Percentiles rank a stretch among this genome's conserved stretches.
Conservation (phyloP, 2,329 filamentous ascomycete genomes). For the Trichophyton verrucosum region DNA sequence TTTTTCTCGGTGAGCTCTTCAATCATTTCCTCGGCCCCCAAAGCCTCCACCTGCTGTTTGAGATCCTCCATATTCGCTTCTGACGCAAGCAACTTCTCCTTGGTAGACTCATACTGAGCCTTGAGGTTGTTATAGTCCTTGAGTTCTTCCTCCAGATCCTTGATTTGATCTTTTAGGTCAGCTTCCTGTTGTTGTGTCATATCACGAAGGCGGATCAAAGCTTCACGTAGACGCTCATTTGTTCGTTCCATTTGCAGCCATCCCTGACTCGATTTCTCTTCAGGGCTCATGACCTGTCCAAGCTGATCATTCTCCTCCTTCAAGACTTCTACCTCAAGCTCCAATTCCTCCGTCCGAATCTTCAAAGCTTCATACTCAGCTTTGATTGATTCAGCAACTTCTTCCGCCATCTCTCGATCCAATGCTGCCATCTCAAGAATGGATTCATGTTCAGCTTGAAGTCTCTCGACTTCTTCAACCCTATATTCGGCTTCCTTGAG, state of each 20-base stretch:
- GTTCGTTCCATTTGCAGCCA: constrained; percentile 87
- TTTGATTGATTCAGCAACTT: constrained; percentile 71
- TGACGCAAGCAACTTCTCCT: constrained; percentile 59
- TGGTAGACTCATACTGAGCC: constrained; percentile 55
- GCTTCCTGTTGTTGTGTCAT: constrained; percentile 74
- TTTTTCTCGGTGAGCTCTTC: constrained; percentile 84
- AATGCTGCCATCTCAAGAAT: constrained; percentile 75
- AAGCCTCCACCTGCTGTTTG: constrained; percentile 77
- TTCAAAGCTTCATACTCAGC: constrained; percentile 67
- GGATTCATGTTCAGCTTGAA: constrained; percentile 74
- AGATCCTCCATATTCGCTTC: constrained; percentile 73
- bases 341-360: constrained; percentile 65
- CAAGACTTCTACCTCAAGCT: constrained; percentile 77
- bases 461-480: constrained; percentile 56
- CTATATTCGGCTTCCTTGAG: constrained; percentile 62
- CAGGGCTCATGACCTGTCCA: constrained; percentile 70
- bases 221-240: constrained; percentile 77
- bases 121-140: constrained; percentile 55
- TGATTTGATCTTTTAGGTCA: constrained; percentile 63
- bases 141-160: constrained; percentile 59
- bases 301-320: constrained; percentile 78
- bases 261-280: constrained; percentile 73
- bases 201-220: constrained; percentile 71
- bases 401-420: constrained; percentile 93
- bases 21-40: constrained; percentile 86